Percentiles rank a stretch among this genome's conserved stretches.
Conservation (phyloP, 2,329 filamentous ascomycete genomes). For the Penicillium nordicum region DNA sequence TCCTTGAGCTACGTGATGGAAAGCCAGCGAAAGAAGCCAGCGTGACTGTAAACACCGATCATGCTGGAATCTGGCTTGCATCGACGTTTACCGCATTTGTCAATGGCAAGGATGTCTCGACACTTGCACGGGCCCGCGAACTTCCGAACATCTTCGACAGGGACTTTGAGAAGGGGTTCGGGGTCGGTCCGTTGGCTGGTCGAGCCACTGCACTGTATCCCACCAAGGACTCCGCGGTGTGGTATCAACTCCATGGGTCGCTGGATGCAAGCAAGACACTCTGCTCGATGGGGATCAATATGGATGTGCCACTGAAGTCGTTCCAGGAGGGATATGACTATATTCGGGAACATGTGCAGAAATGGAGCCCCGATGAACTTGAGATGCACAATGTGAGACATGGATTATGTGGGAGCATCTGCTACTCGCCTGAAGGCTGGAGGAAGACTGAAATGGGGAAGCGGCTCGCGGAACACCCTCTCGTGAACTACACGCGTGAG, state of each 20-base stretch:
- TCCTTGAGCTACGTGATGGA: slow-evolving; percentile 29
- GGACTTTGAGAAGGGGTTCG: slow-evolving; percentile 42
- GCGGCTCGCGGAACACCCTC: slow-evolving; percentile 40
- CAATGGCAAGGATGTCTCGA: slow-evolving; percentile 35
- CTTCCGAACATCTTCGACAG: slow-evolving; percentile 29
- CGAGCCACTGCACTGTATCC: slow-evolving; percentile 48
- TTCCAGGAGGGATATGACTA: slow-evolving; percentile 21
- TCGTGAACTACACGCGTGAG: slow-evolving; percentile 42
- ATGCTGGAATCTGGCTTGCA: slow-evolving; percentile 47
- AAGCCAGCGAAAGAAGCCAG: slow-evolving; percentile 6
- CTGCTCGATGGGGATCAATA: slow-evolving; percentile 46
- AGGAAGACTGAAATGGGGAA: slow-evolving; percentile 45
- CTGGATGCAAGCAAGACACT: slow-evolving; percentile 46
- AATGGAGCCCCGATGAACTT: slow-evolving; percentile 42
- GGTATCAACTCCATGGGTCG: slow-evolving; percentile 53
- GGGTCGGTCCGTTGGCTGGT: slow-evolving; percentile 34
- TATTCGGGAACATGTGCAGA: slow-evolving; percentile 29
- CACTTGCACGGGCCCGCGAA: slow-evolving; percentile 29
- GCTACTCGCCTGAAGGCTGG: slow-evolving; percentile 46
- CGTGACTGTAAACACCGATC: slow-evolving; percentile 48
- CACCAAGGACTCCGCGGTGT: slow-evolving; percentile 45
- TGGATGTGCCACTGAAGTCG: slow-evolving; percentile 15
- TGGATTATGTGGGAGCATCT: slow-evolving; percentile 46
- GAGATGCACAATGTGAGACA: slow-evolving; percentile 42
- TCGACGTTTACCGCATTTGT: slow-evolving; percentile 40